A percentile compares a stretch with the other conserved stretches of the same genome.
These are phyloP conservation scores for Podospora bellae-mahoneyi DNA, from an alignment of 495 filamentous ascomycete genomes.

Conservation along the genomic window DNA sequence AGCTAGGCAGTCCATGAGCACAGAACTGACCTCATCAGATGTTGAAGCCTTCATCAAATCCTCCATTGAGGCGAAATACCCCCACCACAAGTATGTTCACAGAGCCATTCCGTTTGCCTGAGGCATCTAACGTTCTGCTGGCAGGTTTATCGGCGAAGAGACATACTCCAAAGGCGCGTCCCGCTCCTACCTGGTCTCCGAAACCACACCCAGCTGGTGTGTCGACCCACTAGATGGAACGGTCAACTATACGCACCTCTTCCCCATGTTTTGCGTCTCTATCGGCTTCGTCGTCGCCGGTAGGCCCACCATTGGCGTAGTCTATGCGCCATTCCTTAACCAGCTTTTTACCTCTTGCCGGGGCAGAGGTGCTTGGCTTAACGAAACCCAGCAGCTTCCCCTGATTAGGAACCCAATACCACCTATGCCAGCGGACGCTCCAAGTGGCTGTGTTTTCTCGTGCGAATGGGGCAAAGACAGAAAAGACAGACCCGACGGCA, in stretches of 20 bases:
- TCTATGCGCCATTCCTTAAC: slow-evolving; percentile 61
- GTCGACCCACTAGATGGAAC: slow-evolving; percentile 69
- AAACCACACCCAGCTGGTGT: slow-evolving; percentile 59
- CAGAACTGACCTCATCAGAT: slow-evolving; percentile 42
- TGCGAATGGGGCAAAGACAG: slow-evolving; percentile 75
- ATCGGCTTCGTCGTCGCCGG: slow-evolving; percentile 59
- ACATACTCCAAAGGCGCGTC: slow-evolving; percentile 58
- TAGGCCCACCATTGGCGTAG: slow-evolving; percentile 59
- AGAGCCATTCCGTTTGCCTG: not conserved
- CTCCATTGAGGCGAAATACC: slow-evolving; percentile 54
- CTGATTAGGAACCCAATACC: slow-evolving; percentile 56
- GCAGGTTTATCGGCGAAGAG: slow-evolving; percentile 69
- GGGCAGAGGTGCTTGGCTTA: slow-evolving; percentile 63
- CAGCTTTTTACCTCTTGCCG: slow-evolving; percentile 61
- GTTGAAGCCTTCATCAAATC: slow-evolving; percentile 63
- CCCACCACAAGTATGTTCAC: slow-evolving; percentile 54
- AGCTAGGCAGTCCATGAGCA: not conserved
- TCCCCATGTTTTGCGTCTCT: slow-evolving; percentile 70
- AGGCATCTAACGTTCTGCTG: slow-evolving; percentile 1
- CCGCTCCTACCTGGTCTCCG: slow-evolving; percentile 59
- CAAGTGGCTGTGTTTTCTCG: slow-evolving; percentile 61
- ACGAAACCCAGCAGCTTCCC: slow-evolving; percentile 56
- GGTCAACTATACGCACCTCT: slow-evolving; percentile 69
- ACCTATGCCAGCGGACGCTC: slow-evolving; percentile 59
- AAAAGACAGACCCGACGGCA: slow-evolving; percentile 57